A percentile compares a stretch with the other conserved stretches of the same genome.
phyloP scores from a whole-genome alignment of 805 yeast genomes.

The Saturnispora quitensis region DNA sequence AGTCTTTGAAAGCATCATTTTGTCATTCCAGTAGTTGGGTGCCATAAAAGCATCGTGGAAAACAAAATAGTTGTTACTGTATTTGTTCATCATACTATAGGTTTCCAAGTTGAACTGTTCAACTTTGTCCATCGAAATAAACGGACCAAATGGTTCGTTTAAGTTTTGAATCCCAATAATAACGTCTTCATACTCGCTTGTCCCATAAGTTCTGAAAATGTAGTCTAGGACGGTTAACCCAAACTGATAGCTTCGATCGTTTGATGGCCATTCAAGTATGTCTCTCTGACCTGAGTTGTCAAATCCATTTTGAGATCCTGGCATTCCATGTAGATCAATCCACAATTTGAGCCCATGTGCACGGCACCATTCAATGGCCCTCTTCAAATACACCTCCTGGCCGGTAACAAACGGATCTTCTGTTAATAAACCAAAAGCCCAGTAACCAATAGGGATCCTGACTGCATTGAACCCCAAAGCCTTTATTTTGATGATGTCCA shows the following conservation, averaged over 20 bases:
- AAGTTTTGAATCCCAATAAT: constrained; percentile 60
- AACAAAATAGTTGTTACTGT: constrained; percentile 36
- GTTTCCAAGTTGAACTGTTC: constrained; percentile 33
- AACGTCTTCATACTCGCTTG: constrained; percentile 39
- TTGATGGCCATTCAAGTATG: constrained; percentile 33
- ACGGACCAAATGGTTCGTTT: constrained; percentile 61
- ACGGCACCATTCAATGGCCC: constrained; percentile 70
- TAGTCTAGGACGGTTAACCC: constrained; percentile 42
- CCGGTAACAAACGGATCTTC: constrained; percentile 86
- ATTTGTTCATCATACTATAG: constrained; percentile 35
- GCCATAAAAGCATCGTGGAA: constrained; percentile 60
- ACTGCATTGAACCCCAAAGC: constrained; percentile 63
- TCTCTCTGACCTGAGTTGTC: constrained; percentile 84
- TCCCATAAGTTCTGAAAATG: constrained; percentile 47
- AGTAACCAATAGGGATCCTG: constrained; percentile 88
- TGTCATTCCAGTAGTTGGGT: constrained; percentile 44
- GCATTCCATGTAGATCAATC: constrained; percentile 94
- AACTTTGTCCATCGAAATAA: constrained; percentile 36
- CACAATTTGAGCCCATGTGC: constrained; percentile 60
- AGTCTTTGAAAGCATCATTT: constrained; percentile 33
- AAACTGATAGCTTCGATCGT: constrained; percentile 34
- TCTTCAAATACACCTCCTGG: constrained; percentile 60
- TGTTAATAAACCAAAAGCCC: constrained; percentile 65
- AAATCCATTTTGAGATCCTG: constrained; percentile 93
- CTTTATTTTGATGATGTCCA: constrained; percentile 45